Conservation (phyloP, 176 grass and related monocot species). For the Carex kokanica region DNA sequence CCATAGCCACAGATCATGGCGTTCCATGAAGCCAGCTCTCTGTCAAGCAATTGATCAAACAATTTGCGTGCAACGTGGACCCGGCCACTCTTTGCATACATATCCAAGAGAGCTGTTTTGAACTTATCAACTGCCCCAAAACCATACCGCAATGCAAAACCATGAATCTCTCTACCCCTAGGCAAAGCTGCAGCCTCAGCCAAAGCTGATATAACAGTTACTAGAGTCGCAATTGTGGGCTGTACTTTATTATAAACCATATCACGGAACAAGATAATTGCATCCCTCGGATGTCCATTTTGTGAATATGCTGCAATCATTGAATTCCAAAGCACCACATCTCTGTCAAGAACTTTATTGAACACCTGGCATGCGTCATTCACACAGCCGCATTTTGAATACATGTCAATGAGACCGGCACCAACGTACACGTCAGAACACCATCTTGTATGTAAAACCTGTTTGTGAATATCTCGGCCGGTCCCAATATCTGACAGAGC, state of each 20-base stretch:
- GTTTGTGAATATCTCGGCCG: constrained; percentile 43
- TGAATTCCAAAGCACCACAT: constrained; percentile 61
- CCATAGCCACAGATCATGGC: constrained; percentile 76
- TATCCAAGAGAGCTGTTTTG: constrained; percentile 63
- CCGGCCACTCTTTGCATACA: constrained; percentile 74
- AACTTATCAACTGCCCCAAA: constrained; percentile 55
- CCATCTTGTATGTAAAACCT: constrained; percentile 29
- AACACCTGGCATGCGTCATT: constrained; percentile 48
- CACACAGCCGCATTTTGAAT: constrained; percentile 59
- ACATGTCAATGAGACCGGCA: constrained; percentile 55
- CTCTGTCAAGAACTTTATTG: constrained; percentile 30
- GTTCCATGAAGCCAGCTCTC: constrained; percentile 64
- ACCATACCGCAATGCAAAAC: constrained; percentile 49
- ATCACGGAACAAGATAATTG: constrained; percentile 42
- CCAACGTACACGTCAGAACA: constrained; percentile 47
- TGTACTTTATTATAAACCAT: constrained; percentile 40
- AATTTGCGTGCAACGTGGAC: constrained; percentile 47
- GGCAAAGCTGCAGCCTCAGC: constrained; percentile 51
- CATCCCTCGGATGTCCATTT: constrained; percentile 48
- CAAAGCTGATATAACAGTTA: constrained; percentile 47
- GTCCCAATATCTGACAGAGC: constrained; percentile 36
- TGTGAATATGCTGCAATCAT: constrained; percentile 67
- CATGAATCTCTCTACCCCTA: constrained; percentile 76
- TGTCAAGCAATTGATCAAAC: constrained; percentile 51
- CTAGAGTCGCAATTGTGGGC: constrained; percentile 49